Percentiles rank a stretch among this genome's conserved stretches.
phyloP scores from a whole-genome alignment of 2,329 filamentous ascomycete species.

The Waltergamsia citrina region DNA sequence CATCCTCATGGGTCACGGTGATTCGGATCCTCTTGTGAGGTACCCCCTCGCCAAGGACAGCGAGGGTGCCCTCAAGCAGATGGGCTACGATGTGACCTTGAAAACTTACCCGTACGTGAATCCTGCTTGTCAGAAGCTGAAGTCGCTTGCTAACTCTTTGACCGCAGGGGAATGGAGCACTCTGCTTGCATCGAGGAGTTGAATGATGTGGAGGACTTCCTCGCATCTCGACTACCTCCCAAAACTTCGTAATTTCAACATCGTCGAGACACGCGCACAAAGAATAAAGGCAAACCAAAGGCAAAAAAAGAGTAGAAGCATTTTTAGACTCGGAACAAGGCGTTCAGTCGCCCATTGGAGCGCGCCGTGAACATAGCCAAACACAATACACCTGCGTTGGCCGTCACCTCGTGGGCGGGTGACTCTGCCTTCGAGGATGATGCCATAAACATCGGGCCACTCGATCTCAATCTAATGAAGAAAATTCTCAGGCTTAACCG shows the following conservation, averaged over 20 bases:
- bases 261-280: too few relatives aligned
- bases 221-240: conserved; percentile 35
- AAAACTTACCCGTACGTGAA: conserved; percentile 59
- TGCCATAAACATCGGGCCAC: too few relatives aligned
- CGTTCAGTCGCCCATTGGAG: too few relatives aligned
- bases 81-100: conserved; percentile 67
- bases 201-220: conserved; percentile 63
- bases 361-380: too few relatives aligned
- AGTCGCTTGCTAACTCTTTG: conserved; percentile 5
- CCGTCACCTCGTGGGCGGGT: too few relatives aligned
- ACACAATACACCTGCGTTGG: too few relatives aligned
- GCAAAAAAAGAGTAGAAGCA: too few relatives aligned
- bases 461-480: too few relatives aligned
- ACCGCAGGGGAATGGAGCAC: conserved; percentile 60
- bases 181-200: conserved; percentile 71
- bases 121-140: not conserved
- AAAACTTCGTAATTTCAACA: conserved; percentile 4
- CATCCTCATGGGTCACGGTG: conserved; percentile 86
- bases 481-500: too few relatives aligned
- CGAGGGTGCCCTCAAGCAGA: conserved; percentile 53
- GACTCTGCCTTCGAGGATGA: too few relatives aligned
- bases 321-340: too few relatives aligned
- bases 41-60: conserved; percentile 60
- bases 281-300: too few relatives aligned
- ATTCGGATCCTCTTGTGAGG: conserved; percentile 62